Evolutionary conservation across 129 eudicot species (phyloP).

Genomic region (sunflower (Helianthus annuus)): DNA sequence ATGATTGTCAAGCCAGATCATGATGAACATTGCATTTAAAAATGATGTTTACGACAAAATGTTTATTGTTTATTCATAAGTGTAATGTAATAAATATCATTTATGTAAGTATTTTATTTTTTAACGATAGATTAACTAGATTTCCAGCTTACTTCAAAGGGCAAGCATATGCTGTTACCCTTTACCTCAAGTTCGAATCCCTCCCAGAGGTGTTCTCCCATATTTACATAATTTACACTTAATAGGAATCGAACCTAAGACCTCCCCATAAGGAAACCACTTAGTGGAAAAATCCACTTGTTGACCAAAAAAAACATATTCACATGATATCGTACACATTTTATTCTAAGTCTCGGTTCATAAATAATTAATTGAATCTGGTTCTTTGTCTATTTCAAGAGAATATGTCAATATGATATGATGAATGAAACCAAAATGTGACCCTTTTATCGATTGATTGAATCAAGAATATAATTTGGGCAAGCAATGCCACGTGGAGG

Average conservation of each 20-base stretch:
- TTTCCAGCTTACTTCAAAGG: too few relatives aligned
- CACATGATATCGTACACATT: too few relatives aligned
- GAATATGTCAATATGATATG: neutral
- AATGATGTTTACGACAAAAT: neutral
- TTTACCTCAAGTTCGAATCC: too few relatives aligned
- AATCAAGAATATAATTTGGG: constrained; percentile 2
- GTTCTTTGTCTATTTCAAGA: neutral
- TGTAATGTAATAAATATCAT: neutral
- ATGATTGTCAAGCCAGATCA: neutral
- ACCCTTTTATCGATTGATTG: neutral
- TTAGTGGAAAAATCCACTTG: too few relatives aligned
- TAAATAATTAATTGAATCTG: neutral
- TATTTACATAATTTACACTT: too few relatives aligned
- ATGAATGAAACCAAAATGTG: neutral
- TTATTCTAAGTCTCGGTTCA: too few relatives aligned
- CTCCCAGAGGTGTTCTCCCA: too few relatives aligned
- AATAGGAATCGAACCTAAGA: too few relatives aligned
- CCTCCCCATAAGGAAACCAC: too few relatives aligned
- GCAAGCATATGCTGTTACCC: too few relatives aligned
- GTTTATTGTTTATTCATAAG: neutral
- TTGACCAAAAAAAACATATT: too few relatives aligned
- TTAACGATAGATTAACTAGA: too few relatives aligned
- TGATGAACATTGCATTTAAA: neutral
- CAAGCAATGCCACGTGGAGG: neutral
- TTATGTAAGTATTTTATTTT: neutral